Base-by-base conservation (phyloP, 2,329 filamentous ascomycete genomes). In the Nothophoma quercina region DNA sequence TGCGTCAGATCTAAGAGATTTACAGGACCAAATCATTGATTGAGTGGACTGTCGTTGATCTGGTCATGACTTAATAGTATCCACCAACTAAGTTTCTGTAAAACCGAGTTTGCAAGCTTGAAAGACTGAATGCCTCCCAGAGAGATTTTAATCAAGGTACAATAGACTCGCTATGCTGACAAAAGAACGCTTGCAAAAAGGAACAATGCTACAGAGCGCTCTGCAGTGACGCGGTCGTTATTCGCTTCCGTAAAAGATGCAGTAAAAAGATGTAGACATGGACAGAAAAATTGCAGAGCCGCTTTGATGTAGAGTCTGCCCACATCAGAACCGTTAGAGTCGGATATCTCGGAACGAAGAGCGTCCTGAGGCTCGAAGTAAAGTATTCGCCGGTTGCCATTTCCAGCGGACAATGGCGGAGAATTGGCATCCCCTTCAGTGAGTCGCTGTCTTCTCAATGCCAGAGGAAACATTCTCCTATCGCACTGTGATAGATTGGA, bases 291-390 rank as follows among this genome's bases (percentile, higher is more conserved):
- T 8, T 23, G 16, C 18, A 16, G 23, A 26, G 15, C 22, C 22
- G 3, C 12, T 30, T 33, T 12, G 23, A 47, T 16, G 33, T 28
- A 21, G 13, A 13, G 6, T 25, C 22, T 30, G 10, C 18, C 32
- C 26, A 25, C 34, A 28, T 42, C 30, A 45, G 54, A 55, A 39
- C 32, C 38, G 47, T 43, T 53, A 52, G 55, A 13, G 26, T 39
- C 36, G 60, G 56, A 60, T 56, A 56, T 65, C 54, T 60, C 53
- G 44, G 51, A 58, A 44, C 32, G 49, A 60, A 58, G 23, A 26
- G 28, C 28, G 33, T 46, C 29, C 25, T 40, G 22, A 52, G 48
- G 35, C 32, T 33, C 15, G n/a, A 40, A 26, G 26, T 38, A 19
- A 33, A 38, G 15, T 33, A 21, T 30, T 12, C 23, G 16, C 34